A percentile compares a stretch with the other conserved stretches of the same genome.
Evolutionary conservation across 2,329 filamentous ascomycete genomes (phyloP).

Genomic region (Clonostachys sp.): DNA sequence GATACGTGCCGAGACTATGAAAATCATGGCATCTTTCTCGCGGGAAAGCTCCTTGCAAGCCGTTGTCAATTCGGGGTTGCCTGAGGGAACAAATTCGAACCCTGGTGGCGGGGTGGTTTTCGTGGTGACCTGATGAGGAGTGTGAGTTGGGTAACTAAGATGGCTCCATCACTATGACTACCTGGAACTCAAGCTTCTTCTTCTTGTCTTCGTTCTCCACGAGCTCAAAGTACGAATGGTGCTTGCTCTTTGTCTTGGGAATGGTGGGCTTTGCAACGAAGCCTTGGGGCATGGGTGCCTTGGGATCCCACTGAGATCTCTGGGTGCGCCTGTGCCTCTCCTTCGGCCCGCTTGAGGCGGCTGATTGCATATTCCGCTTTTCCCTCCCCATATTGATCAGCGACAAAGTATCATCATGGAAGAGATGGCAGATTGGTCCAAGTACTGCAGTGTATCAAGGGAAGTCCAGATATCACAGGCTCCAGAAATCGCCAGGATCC

Average conservation of each 20-base stretch:
- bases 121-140: constrained; percentile 42
- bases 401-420: background rate
- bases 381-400: constrained; percentile 25
- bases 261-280: constrained; percentile 30
- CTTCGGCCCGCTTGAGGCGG: constrained; percentile 23
- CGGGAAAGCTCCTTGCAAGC: constrained; percentile 62
- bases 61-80: constrained; percentile 55
- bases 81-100: constrained; percentile 59
- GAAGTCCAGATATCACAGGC: no score
- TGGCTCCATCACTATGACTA: constrained; percentile 22
- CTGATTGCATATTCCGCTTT: constrained; percentile 23
- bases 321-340: constrained; percentile 25
- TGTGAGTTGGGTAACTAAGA: constrained; percentile 9
- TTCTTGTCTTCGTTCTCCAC: constrained; percentile 61
- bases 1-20: constrained; percentile 57
- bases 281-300: constrained; percentile 22
- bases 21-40: constrained; percentile 58
- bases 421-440: no score
- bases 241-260: constrained; percentile 46
- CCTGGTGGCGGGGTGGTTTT: constrained; percentile 49
- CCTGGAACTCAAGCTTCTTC: constrained; percentile 60
- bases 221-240: constrained; percentile 60
- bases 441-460: no score
- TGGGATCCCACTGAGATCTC: constrained; percentile 22
- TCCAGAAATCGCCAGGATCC: no score